Base-by-base conservation (phyloP, 192 early-diverging fungal genomes). In the Rhizoclosmatium globosum region DNA sequence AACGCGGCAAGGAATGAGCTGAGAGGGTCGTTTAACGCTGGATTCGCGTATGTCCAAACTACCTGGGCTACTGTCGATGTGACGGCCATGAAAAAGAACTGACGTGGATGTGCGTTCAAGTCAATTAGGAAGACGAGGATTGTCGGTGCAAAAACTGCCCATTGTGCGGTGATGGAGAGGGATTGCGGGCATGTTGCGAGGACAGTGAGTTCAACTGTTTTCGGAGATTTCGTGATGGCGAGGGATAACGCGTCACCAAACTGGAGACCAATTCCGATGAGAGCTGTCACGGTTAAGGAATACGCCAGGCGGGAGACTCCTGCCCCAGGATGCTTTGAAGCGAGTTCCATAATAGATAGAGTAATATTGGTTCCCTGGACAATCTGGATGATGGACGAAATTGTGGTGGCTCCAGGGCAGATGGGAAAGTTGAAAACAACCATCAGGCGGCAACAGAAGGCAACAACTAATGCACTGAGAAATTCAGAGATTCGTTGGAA, bases 241-340 rank as follows among this genome's bases (percentile, higher is more conserved):
- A 62, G 38, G 0, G 83, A 39, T 21, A 82, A 17, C 0, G 69
- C 79, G 7, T 82, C 70, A 19, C 83, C 83, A 62, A 84, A 77
- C 47, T 77, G 68, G 3, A 84, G 72, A n/a, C 83, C 83, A 60
- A 82, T 82, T 21, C 83, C 83, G 50, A 84, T 84, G 45, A 84
- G 45, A 2, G 76, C 83, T 15, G 83, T 82, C 53, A 84, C 79
- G 1, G 73, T 74, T n/a, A 84, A 15, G 21, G 79, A 80, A 62
- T 79, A 81, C 2, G 71, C 79, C 6, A 84, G 77, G 21, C 83
- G 56, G 3, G 80, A 65, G 4, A 78, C 68, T 17, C 83, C 83
- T 48, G 69, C 59, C 41, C 78, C 79, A 59, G 82, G 77, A 48
- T 84, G 59, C 11, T 73, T 59, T 38, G 83, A 81, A 4, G 77